These are phyloP conservation scores for Phaseolus coccineus DNA, from an alignment of 331 rosid genomes.

Conservation along the genomic window DNA sequence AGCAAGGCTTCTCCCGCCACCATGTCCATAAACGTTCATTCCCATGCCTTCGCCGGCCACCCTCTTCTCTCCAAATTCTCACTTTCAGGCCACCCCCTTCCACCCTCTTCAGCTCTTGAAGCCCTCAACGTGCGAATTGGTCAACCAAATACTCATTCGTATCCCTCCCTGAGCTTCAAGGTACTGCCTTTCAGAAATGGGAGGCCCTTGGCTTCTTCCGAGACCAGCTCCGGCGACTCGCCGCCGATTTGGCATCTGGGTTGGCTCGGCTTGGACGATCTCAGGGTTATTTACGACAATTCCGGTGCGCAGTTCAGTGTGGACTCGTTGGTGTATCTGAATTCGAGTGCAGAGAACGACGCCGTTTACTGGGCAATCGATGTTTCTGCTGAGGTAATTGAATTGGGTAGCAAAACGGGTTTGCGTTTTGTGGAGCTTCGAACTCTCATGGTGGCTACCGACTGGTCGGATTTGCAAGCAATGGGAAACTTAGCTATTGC, in stretches of 20 bases:
- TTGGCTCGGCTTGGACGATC: conserved; percentile 72
- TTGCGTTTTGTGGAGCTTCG: conserved; percentile 80
- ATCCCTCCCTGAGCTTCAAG: conserved; percentile 66
- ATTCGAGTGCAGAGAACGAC: conserved; percentile 63
- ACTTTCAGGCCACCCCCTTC: conserved; percentile 54
- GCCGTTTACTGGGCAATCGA: conserved; percentile 82
- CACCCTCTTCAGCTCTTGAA: conserved; percentile 62
- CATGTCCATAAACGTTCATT: conserved; percentile 66
- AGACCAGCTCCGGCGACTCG: conserved; percentile 43
- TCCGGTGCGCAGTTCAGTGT: conserved; percentile 56
- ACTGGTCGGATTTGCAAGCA: conserved; percentile 72
- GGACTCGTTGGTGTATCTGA: conserved; percentile 78
- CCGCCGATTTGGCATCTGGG: conserved; percentile 75
- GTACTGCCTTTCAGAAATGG: conserved; percentile 78
- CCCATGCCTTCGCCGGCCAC: conserved; percentile 81
- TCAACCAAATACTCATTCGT: conserved; percentile 36
- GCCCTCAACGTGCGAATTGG: conserved; percentile 63
- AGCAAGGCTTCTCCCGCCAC: background rate
- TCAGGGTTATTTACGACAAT: conserved; percentile 51
- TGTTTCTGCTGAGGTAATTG: conserved; percentile 64
- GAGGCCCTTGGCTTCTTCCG: conserved; percentile 66
- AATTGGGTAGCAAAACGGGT: conserved; percentile 45
- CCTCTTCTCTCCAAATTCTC: conserved; percentile 68
- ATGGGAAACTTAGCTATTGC: conserved; percentile 87
- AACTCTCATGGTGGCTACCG: conserved; percentile 91